A percentile compares a stretch with the other conserved stretches of the same genome.
phyloP scores from a whole-genome alignment of 139 green algal species.

The Asterochloris sp. region DNA sequence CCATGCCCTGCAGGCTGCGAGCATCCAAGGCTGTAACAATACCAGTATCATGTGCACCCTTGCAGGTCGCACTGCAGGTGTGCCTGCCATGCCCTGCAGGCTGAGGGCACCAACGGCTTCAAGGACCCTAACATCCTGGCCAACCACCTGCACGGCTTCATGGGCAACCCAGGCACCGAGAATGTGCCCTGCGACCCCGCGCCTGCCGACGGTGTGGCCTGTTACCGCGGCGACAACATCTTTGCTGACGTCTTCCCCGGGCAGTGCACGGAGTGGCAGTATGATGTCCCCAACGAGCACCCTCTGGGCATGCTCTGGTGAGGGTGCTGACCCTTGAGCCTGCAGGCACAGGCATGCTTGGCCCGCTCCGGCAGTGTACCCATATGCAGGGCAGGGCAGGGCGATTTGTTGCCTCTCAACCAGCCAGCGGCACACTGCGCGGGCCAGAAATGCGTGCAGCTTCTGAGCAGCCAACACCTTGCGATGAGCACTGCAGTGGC shows the following conservation, averaged over 20 bases:
- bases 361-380: too few relatives aligned
- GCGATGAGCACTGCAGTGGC: too few relatives aligned
- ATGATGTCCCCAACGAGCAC: constrained; percentile 6
- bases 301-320: constrained; percentile 19
- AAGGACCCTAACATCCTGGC: constrained; percentile 22
- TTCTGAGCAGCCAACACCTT: too few relatives aligned
- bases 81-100: neutral
- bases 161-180: constrained; percentile 19
- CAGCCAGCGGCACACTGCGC: too few relatives aligned
- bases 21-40: neutral
- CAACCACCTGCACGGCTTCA: constrained; percentile 23
- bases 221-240: constrained; percentile 25
- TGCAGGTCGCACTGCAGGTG: neutral
- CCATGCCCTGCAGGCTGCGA: neutral
- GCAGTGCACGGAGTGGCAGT: constrained; percentile 17
- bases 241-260: constrained; percentile 20
- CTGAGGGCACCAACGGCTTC: neutral
- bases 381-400: too few relatives aligned
- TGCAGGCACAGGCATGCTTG: too few relatives aligned
- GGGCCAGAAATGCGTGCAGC: too few relatives aligned
- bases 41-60: neutral
- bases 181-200: constrained; percentile 1
- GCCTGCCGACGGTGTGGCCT: neutral
- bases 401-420: too few relatives aligned
- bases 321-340: neutral